Base-by-base conservation (phyloP, 192 early-diverging fungal genomes). In the Helicostylum pulchrum region DNA sequence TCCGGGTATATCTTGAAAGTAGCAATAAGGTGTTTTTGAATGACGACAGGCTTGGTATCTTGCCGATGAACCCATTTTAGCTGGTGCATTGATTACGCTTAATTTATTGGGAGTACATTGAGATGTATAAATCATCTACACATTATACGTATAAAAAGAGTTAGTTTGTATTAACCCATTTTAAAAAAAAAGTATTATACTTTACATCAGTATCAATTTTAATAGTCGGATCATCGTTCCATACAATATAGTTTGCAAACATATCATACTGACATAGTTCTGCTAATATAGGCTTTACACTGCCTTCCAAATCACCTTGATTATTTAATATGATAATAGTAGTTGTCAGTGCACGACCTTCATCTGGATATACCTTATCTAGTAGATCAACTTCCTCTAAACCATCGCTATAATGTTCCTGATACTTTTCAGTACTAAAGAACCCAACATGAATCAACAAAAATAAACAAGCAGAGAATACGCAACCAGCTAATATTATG, bases 41-140 rank as follows among this genome's bases (percentile, higher is more conserved):
- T 77, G 73, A 10, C 75, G 68, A 44, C 83, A 85, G 2, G 83
- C 83, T 67, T 82, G 74, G 42, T 85, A 85, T 17, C 83, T 75
- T 15, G 83, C 80, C 3, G 78, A 74, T 55, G 75, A 78, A 46
- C 79, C 72, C 74, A 80, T 68, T 50, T 79, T 77, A 26, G 61
- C 67, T 0, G 80, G 79, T 7, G 80, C 75, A 54, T 82, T 80
- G 47, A 76, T 75, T 12, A 82, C 73, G 23, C 68, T 63, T 15
- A 85, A 71, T 61, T 78, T 78, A 30, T 51, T 48, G 0, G 46
- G 55, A 34, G 64, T 56, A 54, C 82, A 84, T 6, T 17, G 56
- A 4, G 60, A 11, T 1, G 57, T 66, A 26, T 53, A 45, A 26
- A 83, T 75, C 68, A 79, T 79, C 73, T 83, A 63, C 21, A 63